Base-by-base conservation (phyloP, 192 early-diverging fungal genomes). In the Gamsiella multidivaricata region DNA sequence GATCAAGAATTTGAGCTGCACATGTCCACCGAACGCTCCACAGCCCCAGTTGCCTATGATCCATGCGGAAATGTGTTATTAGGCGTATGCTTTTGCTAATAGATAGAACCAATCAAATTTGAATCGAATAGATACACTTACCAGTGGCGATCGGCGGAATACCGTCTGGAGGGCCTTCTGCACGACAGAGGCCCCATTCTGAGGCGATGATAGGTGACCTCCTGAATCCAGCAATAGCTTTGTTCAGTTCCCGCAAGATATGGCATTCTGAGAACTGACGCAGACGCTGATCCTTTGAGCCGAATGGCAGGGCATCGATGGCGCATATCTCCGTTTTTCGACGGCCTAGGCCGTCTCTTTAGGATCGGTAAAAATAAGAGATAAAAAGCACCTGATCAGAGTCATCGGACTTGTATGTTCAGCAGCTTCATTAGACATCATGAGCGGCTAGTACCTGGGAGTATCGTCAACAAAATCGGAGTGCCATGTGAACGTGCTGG, bases 21-120 rank as follows among this genome's bases (percentile, higher is more conserved):
- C 25, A 47, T 78, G 74, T 0, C 74, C 74, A 14, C 74, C 74
- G 51, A 78, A 78, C 43, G 74, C 74, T 1, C 74, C 74, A 59
- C 74, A 78, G 5, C 74, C 74, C 74, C 74, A 78, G 26, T 78
- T 76, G 7, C 73, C 70, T 74, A 74, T 28, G n/a, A n/a, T n/a
- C n/a, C n/a, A n/a, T n/a, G n/a, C n/a, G n/a, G n/a, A n/a, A n/a
- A n/a, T n/a, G n/a, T n/a, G n/a, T n/a, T n/a, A n/a, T n/a, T n/a
- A n/a, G n/a, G n/a, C n/a, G n/a, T n/a, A n/a, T n/a, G n/a, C n/a
- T n/a, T n/a, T n/a, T n/a, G n/a, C n/a, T n/a, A n/a, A n/a, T n/a
- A 39, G 2, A 31, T 20, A 46, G 33, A 46, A 55, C 31, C 8
- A 47, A 49, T 28, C 9, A n/a, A 15, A 60, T 20, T 34, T 3